Percentiles rank a stretch among this genome's conserved stretches.
These are phyloP conservation scores for Cryptococcus jaspeensis DNA, from an alignment of 1,284 basidiomycete species.

Conservation along the genomic window DNA sequence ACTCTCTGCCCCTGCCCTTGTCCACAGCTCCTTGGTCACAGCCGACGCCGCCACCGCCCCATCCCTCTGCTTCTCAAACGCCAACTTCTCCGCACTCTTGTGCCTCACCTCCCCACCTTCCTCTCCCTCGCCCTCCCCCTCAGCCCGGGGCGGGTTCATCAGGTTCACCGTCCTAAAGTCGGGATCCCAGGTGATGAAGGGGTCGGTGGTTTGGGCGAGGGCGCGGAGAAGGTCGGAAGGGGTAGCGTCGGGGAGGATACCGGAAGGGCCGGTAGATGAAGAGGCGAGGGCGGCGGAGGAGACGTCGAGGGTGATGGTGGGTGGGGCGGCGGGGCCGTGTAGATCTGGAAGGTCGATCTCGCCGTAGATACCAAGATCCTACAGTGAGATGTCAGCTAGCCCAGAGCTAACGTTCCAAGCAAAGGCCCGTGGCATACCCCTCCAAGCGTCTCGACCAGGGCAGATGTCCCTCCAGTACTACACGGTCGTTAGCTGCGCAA, in stretches of 20 bases:
- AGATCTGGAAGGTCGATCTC: constrained; percentile 87
- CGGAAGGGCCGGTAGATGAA: constrained; percentile 24
- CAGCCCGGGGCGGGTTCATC: constrained; percentile 26
- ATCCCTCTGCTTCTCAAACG: constrained; percentile 35
- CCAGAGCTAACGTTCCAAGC: neutral
- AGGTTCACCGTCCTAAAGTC: constrained; percentile 34
- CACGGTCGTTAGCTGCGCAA: neutral
- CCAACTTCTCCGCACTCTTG: constrained; percentile 4
- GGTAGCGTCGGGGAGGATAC: constrained; percentile 29
- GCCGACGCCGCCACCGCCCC: constrained; percentile 31
- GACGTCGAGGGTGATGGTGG: constrained; percentile 79
- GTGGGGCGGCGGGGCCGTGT: constrained; percentile 62
- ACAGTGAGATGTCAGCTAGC: neutral
- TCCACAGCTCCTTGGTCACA: constrained; percentile 40
- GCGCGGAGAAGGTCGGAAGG: constrained; percentile 18
- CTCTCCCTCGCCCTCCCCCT: constrained; percentile 5
- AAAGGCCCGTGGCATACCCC: neutral
- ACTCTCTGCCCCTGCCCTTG: constrained; percentile 36
- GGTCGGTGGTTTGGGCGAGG: constrained; percentile 15
- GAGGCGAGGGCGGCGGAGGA: constrained; percentile 23
- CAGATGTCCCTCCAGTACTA: neutral
- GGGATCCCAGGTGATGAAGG: constrained; percentile 16
- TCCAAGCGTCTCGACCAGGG: neutral
- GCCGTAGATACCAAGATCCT: constrained; percentile 54
- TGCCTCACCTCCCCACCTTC: constrained; percentile 9